Base-by-base conservation (phyloP, 345 rosid species). In the Salix exigua region DNA sequence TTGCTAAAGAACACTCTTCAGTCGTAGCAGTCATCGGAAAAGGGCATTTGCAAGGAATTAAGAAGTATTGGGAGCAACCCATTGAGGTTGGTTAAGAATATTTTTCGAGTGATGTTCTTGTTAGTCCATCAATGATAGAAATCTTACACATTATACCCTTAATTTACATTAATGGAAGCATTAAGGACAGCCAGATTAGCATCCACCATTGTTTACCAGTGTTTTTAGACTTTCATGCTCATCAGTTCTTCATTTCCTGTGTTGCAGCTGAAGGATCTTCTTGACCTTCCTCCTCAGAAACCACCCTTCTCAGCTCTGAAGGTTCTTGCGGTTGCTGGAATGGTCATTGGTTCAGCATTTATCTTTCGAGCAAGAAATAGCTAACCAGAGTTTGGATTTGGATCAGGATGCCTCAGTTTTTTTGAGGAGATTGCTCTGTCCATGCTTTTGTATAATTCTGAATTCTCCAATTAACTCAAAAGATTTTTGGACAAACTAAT, bases 21-120 rank as follows among this genome's bases (percentile, higher is more conserved):
- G 97, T 96, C 1, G 98, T 95, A 28, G 99, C 97, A 40, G 98
- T 95, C 5, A 91, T 96, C 23, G 99, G 99, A 21, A 96, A 86
- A 87, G 98, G 98, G n/a, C 99, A 96, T 82, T 80, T 93, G 77
- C 83, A 83, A 50, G 99, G 98, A 82, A 96, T 96, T 73, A 85
- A 84, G 89, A 90, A 88, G 81, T 78, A 91, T 40, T 96, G 99
- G 99, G 78, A 87, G 88, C 97, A 92, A 74, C 94, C 97, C 74
- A 86, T 96, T 77, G 70, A 28, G 85, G 93, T 93, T 21, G 26
- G 91, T 88, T 21, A 50, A 62, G 64, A 37, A 25, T 53, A 75
- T 73, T 26, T 23, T 26, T 46, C n/a, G 10, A n/a, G 5, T 23
- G 19, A 33, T 19, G 28, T 23, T 2, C 1, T 25, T 62, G 6